Evolutionary conservation across 495 filamentous ascomycete species (phyloP).

Genomic region (Terfezia claveryi): DNA sequence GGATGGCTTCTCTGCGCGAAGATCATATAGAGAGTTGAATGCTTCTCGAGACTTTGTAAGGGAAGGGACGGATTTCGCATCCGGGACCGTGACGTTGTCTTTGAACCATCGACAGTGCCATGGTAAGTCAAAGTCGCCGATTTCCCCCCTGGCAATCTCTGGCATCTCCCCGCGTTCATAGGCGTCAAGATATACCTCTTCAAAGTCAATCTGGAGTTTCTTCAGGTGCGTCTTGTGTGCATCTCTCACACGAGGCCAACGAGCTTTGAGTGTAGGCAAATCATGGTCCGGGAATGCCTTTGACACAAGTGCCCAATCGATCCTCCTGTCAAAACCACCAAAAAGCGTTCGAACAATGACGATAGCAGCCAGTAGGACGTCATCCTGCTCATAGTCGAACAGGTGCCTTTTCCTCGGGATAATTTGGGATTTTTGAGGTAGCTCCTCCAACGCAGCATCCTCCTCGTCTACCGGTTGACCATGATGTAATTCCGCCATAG

Average conservation of each 20-base stretch:
- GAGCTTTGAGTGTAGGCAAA: constrained; percentile 32
- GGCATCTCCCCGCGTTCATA: constrained; percentile 50
- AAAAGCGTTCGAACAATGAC: constrained; percentile 49
- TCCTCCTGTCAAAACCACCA: constrained; percentile 42
- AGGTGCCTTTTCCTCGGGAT: constrained; percentile 13
- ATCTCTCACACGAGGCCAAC: constrained; percentile 35
- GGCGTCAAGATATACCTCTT: constrained; percentile 48
- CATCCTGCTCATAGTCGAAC: constrained; percentile 20
- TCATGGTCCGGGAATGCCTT: constrained; percentile 42
- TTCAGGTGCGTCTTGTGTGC: constrained; percentile 40
- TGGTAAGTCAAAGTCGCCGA: constrained; percentile 57
- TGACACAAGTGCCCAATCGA: constrained; percentile 55
- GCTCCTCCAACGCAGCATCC: constrained; percentile 9
- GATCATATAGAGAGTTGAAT: constrained; percentile 29
- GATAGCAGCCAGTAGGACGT: constrained; percentile 40
- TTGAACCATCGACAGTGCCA: constrained; percentile 51
- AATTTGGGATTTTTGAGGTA: constrained; percentile 7
- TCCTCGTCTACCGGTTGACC: constrained; percentile 5
- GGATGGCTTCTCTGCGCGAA: constrained; percentile 20
- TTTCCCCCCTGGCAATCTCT: constrained; percentile 45
- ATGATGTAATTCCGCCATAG: constrained; percentile 16
- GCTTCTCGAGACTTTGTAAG: constrained; percentile 29
- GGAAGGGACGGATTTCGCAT: constrained; percentile 11
- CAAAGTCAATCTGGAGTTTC: constrained; percentile 54
- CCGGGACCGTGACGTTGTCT: constrained; percentile 27